Percentiles rank a stretch among this genome's conserved stretches.
phyloP scores from a whole-genome alignment of 208 protist genomes.

The Leishmania aethiopica region DNA sequence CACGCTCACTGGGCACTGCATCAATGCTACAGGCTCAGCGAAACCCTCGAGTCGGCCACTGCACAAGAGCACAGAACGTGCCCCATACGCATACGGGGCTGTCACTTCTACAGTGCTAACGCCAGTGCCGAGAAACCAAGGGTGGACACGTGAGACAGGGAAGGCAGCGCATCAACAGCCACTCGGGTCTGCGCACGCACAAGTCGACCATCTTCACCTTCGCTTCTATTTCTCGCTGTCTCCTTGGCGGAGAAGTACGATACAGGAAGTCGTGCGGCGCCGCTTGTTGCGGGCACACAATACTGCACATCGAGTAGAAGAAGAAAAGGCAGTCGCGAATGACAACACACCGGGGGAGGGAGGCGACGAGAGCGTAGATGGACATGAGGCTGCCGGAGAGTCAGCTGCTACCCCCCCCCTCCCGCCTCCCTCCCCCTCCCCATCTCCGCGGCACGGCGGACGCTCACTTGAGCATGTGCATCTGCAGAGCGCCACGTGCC shows the following conservation, averaged over 20 bases:
- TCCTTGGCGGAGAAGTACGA: neutral
- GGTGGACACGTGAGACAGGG: neutral
- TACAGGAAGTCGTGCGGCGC: neutral
- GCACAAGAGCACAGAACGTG: neutral
- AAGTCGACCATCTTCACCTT: neutral
- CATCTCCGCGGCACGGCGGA: neutral
- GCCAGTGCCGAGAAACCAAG: neutral
- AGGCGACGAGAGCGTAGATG: neutral
- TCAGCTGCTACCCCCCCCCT: neutral
- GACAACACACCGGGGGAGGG: neutral
- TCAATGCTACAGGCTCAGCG: neutral
- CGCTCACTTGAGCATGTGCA: neutral
- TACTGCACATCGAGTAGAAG: slow-evolving; percentile 1
- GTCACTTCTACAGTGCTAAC: neutral
- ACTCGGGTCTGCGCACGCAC: neutral
- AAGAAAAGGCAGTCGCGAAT: neutral
- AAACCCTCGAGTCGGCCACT: neutral
- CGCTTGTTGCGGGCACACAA: neutral
- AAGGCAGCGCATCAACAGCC: neutral
- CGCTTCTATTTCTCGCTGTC: neutral
- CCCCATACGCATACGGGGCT: neutral
- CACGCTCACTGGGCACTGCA: neutral
- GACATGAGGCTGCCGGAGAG: neutral
- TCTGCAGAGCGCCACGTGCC: neutral
- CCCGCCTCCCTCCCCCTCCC: too few relatives aligned